Evolutionary conservation across 2,329 filamentous ascomycete genomes (phyloP), one percentile per base, ranked within the genome.

Genomic region (Verruconis gallopava): DNA sequence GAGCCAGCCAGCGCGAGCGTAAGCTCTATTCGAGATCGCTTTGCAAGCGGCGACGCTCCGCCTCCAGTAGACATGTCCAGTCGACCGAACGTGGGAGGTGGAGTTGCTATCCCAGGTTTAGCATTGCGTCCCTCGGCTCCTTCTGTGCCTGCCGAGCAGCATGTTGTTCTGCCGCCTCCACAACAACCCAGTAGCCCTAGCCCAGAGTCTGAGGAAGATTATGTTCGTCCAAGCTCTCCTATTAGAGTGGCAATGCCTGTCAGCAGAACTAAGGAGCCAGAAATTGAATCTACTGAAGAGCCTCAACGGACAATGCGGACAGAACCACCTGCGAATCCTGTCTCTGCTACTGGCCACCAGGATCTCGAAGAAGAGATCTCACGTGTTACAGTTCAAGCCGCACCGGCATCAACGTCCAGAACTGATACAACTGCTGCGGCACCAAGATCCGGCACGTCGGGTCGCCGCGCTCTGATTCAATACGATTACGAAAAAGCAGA

Each of bases 401-500:
- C 67, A 21, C 63, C 66, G 3, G 59, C 58, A 11, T 53, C 57
- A 18, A 64, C 62, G 1, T 67, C 66, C 44, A 65, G 65, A 21
- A 55, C 53, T 43, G 58, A 59, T n/a, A 58, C 63, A 43, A 51
- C 53, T 21, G 60, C 63, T 20, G 53, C 61, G 2, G 25, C 25
- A 9, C 49, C 57, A 12, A 53, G 59, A 14, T 58, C 58, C 3
- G 52, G 53, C 17, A 52, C 53, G 21, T 72, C 72, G 25, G 81
- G 81, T 41, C 74, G 79, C 56, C 77, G 77, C 37, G 91, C 91
- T 1, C 55, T 93, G 44, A 75, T 91, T 25, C 79, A 91, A 54
- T 98, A 91, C 58, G 91, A 98, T 58, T 98, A 98, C 56, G 89
- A 95, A 54, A 95, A 93, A 65, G 86, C 86, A 1, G 91, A 98